Base-by-base conservation (phyloP, 2,329 filamentous ascomycete species). In the Fusarium equiseti region DNA sequence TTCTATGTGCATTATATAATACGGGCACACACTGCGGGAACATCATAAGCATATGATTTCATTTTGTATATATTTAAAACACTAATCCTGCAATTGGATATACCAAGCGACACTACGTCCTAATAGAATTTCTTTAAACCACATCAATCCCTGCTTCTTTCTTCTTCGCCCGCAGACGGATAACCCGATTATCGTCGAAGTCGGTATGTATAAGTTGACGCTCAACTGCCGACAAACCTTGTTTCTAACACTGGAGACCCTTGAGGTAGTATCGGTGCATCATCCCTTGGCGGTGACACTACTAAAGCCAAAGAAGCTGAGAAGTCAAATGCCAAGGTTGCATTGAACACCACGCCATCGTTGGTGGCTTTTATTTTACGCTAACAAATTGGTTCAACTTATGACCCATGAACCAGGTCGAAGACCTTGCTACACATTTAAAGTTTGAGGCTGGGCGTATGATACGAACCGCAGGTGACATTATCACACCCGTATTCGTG, bases 21-120 rank as follows among this genome's bases (percentile, higher is more conserved):
- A 38, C 15, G 24, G 35, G 38, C 31, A 60, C 31, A 45, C 10
- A 24, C 12, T 40, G 24, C 13, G n/a, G 29, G 18, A 40, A 40
- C 27, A 50, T 24, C 43, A 49, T 24, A 66, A 62, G 22, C 26
- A n/a, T 32, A 48, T 45, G 35, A 10, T 40, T 55, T 59, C 16
- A 50, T 35, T 31, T 27, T 60, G 63, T 67, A 66, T 27, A 67
- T 62, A 62, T 16, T 62, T 46, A 29, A 29, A 31, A 67, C 42
- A 49, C 20, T 26, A 48, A n/a, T 45, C 32, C 35, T 51, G 6
- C n/a, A 42, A 15, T 22, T 46, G 12, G 55, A 66, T 61, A 43
- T 20, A 56, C 11, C 24, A 40, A 48, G 45, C 27, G n/a, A 32
- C 12, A 9, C n/a, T 32, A 31, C 42, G 6, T 24, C 32, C 20